These are phyloP conservation scores for Leersia perrieri DNA, from an alignment of 176 grass and related monocot genomes.

Conservation along the genomic window DNA sequence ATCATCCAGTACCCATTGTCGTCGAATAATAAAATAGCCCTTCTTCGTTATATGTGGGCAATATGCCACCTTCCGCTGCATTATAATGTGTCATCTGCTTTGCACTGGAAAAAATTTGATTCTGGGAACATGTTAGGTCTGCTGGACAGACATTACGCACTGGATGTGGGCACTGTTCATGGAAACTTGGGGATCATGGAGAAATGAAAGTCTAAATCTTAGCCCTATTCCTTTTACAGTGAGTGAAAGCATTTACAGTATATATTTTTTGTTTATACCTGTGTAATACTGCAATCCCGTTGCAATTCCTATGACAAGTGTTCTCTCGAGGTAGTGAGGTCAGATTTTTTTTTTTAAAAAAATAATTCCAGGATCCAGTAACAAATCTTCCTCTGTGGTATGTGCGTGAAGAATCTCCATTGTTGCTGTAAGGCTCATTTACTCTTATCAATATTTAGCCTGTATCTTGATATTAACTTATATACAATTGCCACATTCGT, in stretches of 20 bases:
- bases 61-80: not conserved
- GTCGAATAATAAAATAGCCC: not conserved
- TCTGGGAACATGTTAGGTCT: conserved; percentile 46
- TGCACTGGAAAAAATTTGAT: not conserved
- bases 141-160: conserved; percentile 77
- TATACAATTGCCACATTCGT: not conserved
- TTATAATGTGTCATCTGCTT: conserved; percentile 23
- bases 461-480: conserved; percentile 6
- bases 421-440: conserved; percentile 62
- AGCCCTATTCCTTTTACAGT: conserved; percentile 83
- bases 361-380: conserved; percentile 85
- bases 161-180: conserved; percentile 95
- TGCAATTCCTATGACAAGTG: not conserved
- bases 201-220: conserved; percentile 73
- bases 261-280: not conserved
- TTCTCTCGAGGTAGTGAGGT: conserved; percentile 34
- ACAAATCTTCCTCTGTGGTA: conserved; percentile 86
- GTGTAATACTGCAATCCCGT: not conserved
- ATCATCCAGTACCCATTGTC: not conserved
- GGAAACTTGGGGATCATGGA: conserved; percentile 85
- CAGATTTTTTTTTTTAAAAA: conserved; percentile 29
- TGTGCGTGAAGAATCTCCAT: conserved; percentile 48
- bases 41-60: not conserved
- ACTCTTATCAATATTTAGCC: not conserved
- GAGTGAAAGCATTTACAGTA: conserved; percentile 20